Percentiles rank a stretch among this genome's conserved stretches.
Conservation (phyloP, 2,329 filamentous ascomycete species). For the Pseudogymnoascus pannorum region DNA sequence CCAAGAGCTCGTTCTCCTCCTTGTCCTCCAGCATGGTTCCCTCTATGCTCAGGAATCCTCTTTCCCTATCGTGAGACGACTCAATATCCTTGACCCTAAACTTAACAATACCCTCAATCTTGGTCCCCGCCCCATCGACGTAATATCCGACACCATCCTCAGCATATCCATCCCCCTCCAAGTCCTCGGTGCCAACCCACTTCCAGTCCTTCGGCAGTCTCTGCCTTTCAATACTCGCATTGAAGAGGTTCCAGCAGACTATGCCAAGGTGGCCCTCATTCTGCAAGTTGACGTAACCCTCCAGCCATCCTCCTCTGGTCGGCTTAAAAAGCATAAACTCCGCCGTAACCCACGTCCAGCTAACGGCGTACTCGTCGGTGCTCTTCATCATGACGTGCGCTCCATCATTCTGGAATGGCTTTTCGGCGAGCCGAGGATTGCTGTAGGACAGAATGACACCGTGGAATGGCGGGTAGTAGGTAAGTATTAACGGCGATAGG, state of each 20-base stretch:
- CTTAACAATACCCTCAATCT: constrained; percentile 60
- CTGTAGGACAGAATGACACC: constrained; percentile 70
- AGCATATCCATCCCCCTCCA: constrained; percentile 34
- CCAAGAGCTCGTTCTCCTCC: constrained; percentile 54
- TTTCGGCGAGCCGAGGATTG: constrained; percentile 58
- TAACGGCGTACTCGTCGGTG: constrained; percentile 76
- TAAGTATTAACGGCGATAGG: constrained; percentile 66
- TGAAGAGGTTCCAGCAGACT: constrained; percentile 86
- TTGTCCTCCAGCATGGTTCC: constrained; percentile 72
- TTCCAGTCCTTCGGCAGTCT: constrained; percentile 72
- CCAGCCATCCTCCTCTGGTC: constrained; percentile 61
- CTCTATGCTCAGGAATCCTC: constrained; percentile 76
- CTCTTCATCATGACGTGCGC: constrained; percentile 40
- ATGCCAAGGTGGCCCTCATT: constrained; percentile 85
- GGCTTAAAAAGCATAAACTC: constrained; percentile 82
- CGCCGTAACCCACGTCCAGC: constrained; percentile 81
- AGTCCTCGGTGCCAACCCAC: constrained; percentile 54
- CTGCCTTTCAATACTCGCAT: constrained; percentile 72
- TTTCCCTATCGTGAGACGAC: constrained; percentile 64
- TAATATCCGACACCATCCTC: constrained; percentile 64
- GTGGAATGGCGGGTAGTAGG: constrained; percentile 64
- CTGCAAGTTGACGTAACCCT: constrained; percentile 77
- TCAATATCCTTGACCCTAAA: constrained; percentile 85
- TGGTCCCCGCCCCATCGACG: constrained; percentile 62
- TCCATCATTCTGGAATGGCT: constrained; percentile 45